These are phyloP conservation scores for Cryptococcus sp. DNA, from an alignment of 1,284 basidiomycete species.

Conservation along the genomic window DNA sequence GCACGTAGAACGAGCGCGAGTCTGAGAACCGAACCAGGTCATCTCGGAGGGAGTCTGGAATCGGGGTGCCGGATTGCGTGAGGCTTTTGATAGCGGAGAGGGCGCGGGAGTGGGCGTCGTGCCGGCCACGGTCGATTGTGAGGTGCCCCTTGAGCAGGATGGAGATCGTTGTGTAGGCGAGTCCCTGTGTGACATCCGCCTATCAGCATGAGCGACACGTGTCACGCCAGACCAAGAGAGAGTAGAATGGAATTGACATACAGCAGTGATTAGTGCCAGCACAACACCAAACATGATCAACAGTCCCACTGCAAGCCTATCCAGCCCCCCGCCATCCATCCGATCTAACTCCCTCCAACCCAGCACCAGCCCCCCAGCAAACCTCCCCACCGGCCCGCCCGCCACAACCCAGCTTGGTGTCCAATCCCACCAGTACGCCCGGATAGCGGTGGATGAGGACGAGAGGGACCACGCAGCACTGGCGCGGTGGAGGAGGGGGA, in stretches of 20 bases:
- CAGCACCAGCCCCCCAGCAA: slow-evolving; percentile 24
- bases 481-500: slow-evolving; percentile 13
- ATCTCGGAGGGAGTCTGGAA: slow-evolving; percentile 11
- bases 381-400: slow-evolving; percentile 39
- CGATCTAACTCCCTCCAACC: slow-evolving; percentile 39
- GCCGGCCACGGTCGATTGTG: slow-evolving; percentile 36
- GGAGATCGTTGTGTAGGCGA: slow-evolving; percentile 25
- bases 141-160: slow-evolving; percentile 25
- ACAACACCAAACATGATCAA: slow-evolving; percentile 25
- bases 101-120: slow-evolving; percentile 18
- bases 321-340: slow-evolving; percentile 6
- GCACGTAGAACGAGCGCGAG: slow-evolving; percentile 32
- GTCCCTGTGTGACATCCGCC: slow-evolving; percentile 16
- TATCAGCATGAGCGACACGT: neutral
- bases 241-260: slow-evolving; percentile 14
- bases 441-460: slow-evolving; percentile 7
- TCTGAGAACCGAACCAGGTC: slow-evolving; percentile 20
- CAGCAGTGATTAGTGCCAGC: slow-evolving; percentile 28
- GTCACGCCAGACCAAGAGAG: neutral
- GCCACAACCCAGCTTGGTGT: slow-evolving; percentile 35
- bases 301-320: slow-evolving; percentile 20
- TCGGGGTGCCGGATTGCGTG: slow-evolving; percentile 1
- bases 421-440: slow-evolving; percentile 37
- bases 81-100: slow-evolving; percentile 9
- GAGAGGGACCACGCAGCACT: slow-evolving; percentile 21